Evolutionary conservation across 2,329 filamentous ascomycete genomes (phyloP).

Genomic region (Neoscytalidium dimidiatum): DNA sequence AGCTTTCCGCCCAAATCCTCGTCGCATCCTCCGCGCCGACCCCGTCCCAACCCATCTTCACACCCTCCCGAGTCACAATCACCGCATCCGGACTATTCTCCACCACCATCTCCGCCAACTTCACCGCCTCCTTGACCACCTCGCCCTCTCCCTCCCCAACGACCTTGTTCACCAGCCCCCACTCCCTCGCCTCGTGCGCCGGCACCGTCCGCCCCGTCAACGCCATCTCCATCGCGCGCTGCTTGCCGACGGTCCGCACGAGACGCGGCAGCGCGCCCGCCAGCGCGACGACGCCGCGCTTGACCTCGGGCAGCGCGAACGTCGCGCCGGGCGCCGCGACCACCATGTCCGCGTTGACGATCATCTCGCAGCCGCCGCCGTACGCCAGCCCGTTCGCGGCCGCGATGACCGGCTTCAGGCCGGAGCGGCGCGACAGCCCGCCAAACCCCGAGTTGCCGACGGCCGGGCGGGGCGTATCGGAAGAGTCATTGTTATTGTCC

Average conservation of each 20-base stretch:
- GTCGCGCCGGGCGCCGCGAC: slow-evolving; percentile 27
- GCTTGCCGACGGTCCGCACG: slow-evolving; percentile 29
- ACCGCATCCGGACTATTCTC: slow-evolving; percentile 74
- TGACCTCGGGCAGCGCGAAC: slow-evolving; percentile 32
- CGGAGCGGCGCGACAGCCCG: slow-evolving; percentile 56
- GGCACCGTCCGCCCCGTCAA: slow-evolving; percentile 27
- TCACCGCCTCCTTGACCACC: slow-evolving; percentile 61
- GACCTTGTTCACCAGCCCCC: slow-evolving; percentile 31
- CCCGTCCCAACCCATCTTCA: slow-evolving; percentile 73
- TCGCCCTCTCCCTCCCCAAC: slow-evolving; percentile 29
- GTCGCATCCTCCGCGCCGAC: slow-evolving; percentile 66
- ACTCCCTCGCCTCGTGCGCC: slow-evolving; percentile 26
- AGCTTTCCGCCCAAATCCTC: slow-evolving; percentile 56
- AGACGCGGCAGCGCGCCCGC: slow-evolving; percentile 30
- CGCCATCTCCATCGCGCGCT: slow-evolving; percentile 31
- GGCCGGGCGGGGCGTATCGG: neutral
- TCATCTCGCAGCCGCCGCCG: slow-evolving; percentile 31
- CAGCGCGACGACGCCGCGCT: slow-evolving; percentile 29
- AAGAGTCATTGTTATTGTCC: neutral
- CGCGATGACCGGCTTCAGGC: slow-evolving; percentile 63
- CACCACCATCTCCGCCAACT: slow-evolving; percentile 62
- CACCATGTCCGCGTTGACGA: slow-evolving; percentile 31
- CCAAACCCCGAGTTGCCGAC: slow-evolving; percentile 48
- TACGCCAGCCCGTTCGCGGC: slow-evolving; percentile 57
- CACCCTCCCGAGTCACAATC: slow-evolving; percentile 70